Conservation (phyloP, 2,329 filamentous ascomycete genomes). For the Pseudocercospora macadamiae region DNA sequence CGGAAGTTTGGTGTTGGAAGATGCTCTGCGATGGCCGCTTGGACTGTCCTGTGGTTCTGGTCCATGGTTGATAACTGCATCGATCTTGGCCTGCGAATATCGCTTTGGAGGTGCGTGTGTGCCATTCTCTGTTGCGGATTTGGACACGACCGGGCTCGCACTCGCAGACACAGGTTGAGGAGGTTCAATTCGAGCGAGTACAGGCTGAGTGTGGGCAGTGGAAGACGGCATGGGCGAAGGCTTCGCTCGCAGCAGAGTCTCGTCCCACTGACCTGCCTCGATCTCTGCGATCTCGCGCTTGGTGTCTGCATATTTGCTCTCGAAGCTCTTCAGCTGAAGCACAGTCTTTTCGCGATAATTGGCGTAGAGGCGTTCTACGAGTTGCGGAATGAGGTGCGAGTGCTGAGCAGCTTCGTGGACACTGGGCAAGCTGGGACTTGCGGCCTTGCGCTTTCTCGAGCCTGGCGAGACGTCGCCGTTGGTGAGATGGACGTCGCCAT, state of each 20-base stretch:
- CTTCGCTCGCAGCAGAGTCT: constrained; percentile 38
- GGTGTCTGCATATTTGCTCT: constrained; percentile 65
- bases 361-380: constrained; percentile 75
- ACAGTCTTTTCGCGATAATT: constrained; percentile 72
- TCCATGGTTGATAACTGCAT: constrained; percentile 41
- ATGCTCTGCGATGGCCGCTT: constrained; percentile 25
- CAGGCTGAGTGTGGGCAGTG: constrained; percentile 27
- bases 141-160: constrained; percentile 22
- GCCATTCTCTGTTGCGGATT: constrained; percentile 13
- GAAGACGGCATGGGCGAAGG: constrained; percentile 31
- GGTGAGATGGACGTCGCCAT: constrained; percentile 27
- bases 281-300: constrained; percentile 68
- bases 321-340: constrained; percentile 73
- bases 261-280: constrained; percentile 62
- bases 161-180: constrained; percentile 21
- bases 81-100: constrained; percentile 39
- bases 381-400: constrained; percentile 66
- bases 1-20: constrained; percentile 38
- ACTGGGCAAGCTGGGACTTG: constrained; percentile 64
- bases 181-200: constrained; percentile 12
- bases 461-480: constrained; percentile 54
- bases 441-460: constrained; percentile 76
- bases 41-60: constrained; percentile 38
- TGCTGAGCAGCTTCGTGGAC: constrained; percentile 69
- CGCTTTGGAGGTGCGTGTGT: constrained; percentile 26